Base-by-base conservation (phyloP, 2,329 filamentous ascomycete genomes). In the Cladosporium sp. region DNA sequence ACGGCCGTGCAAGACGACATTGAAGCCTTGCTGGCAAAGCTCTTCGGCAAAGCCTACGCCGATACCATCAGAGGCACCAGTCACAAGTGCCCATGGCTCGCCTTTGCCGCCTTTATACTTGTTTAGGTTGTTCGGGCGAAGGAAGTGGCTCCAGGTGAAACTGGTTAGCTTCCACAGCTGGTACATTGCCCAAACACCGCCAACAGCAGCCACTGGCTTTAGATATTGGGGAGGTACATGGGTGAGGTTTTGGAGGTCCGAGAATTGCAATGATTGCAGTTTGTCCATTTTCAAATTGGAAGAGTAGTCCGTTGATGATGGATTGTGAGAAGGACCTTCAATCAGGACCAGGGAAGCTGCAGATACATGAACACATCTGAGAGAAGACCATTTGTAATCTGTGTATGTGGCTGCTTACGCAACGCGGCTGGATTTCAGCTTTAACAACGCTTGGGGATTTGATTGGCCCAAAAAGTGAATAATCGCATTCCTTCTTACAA, bases 1-100 rank as follows among this genome's bases (percentile, higher is more conserved):
- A 17, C 76, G 72, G 15, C 79, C 78, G 56, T 82, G 78, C 17
- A 82, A 61, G 12, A 80, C 67, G 19, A 82, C 67, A 56, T 79
- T 75, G 70, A 80, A 80, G 36, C 77, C 76, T 13, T 64, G 65
- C 0, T 57, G 51, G 8, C 73, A 73, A 29, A 82, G 73, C 57
- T 78, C 73, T 43, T 72, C 60, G 3, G 72, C 70, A 49, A 80
- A 72, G 0, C 66, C 72, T 24, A 66, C 64, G 8, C 79, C 79
- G 24, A 80, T 78, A 7, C 78, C 80, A 41, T 77, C 76, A 3
- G 70, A 74, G 12, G 75, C 70, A 19, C 78, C 78, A 1, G 78
- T 81, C 9, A 80, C 68, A 4, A 80, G 59, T 2, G 73, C 75
- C 70, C 73, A 79, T 9, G 53, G 41, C 7, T 40, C 22, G 20